phyloP scores from a whole-genome alignment of 352 stramenopile species.

The Phytophthora megakarya region DNA sequence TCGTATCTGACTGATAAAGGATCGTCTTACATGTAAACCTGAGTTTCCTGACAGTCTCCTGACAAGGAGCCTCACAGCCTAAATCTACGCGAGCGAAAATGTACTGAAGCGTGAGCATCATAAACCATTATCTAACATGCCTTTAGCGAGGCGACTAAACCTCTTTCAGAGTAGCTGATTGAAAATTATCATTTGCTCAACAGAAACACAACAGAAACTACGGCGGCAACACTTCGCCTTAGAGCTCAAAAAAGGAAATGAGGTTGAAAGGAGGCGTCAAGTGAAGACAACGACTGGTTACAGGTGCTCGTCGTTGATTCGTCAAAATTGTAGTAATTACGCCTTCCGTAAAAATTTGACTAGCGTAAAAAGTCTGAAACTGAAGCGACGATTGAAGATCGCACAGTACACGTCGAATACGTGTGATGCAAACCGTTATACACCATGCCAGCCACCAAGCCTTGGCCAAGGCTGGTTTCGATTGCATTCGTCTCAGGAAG shows the following conservation, averaged over 20 bases:
- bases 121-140: constrained; percentile 75
- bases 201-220: background rate
- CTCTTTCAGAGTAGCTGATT: constrained; percentile 92
- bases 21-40: no score
- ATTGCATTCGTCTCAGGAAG: no score
- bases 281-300: constrained; percentile 25
- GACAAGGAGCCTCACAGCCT: no score
- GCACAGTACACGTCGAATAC: no score
- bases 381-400: background rate
- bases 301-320: constrained; percentile 12
- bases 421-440: background rate
- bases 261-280: background rate
- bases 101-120: constrained; percentile 63
- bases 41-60: no score
- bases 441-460: background rate
- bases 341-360: constrained; percentile 11
- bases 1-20: no score
- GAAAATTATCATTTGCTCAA: constrained; percentile 84
- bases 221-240: background rate
- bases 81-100: no score
- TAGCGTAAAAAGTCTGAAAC: constrained; percentile 3
- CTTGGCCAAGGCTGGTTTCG: no score
- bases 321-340: constrained; percentile 16
- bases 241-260: constrained; percentile 10
- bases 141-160: constrained; percentile 89